Percentiles rank a stretch among this genome's conserved stretches.
Conservation (phyloP, 306 rosid species). For the Purshia tridentata region DNA sequence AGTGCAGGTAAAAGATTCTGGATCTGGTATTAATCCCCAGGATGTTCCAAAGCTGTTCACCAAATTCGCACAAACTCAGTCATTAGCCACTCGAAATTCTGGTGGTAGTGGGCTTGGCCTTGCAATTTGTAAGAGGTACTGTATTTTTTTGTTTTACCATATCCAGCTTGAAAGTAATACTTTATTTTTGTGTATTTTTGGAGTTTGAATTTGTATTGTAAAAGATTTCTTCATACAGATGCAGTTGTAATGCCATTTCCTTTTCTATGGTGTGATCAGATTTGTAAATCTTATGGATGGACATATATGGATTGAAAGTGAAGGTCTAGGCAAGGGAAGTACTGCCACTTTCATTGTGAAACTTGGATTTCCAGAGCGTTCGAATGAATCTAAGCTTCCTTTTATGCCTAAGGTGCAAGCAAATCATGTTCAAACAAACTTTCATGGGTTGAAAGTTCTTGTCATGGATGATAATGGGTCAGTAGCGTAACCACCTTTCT, state of each 20-base stretch:
- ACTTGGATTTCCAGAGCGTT: conserved; percentile 73
- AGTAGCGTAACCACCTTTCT: conserved; percentile 42
- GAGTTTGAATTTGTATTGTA: background rate
- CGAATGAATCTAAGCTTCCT: conserved; percentile 59
- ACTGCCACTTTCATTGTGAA: conserved; percentile 73
- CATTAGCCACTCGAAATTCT: conserved; percentile 59
- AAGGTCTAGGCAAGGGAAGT: conserved; percentile 91
- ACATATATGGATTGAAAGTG: conserved; percentile 92
- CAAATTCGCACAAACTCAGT: conserved; percentile 77
- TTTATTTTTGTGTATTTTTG: conserved; percentile 6
- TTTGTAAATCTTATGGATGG: conserved; percentile 98
- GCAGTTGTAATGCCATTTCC: conserved; percentile 12
- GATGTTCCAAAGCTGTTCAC: conserved; percentile 84
- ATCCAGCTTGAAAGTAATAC: background rate
- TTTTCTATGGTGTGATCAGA: conserved; percentile 50
- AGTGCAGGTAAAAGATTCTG: conserved; percentile 80
- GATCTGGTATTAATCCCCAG: conserved; percentile 81
- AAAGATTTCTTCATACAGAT: background rate
- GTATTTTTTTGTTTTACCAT: conserved; percentile 17
- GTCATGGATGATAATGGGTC: conserved; percentile 95
- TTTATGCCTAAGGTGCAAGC: conserved; percentile 44
- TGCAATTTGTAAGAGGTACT: conserved; percentile 86
- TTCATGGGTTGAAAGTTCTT: conserved; percentile 78
- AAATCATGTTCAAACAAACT: conserved; percentile 56
- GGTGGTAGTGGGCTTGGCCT: conserved; percentile 90